Base-by-base conservation (phyloP, 2,329 filamentous ascomycete species). In the Plenodomus lindquistii region DNA sequence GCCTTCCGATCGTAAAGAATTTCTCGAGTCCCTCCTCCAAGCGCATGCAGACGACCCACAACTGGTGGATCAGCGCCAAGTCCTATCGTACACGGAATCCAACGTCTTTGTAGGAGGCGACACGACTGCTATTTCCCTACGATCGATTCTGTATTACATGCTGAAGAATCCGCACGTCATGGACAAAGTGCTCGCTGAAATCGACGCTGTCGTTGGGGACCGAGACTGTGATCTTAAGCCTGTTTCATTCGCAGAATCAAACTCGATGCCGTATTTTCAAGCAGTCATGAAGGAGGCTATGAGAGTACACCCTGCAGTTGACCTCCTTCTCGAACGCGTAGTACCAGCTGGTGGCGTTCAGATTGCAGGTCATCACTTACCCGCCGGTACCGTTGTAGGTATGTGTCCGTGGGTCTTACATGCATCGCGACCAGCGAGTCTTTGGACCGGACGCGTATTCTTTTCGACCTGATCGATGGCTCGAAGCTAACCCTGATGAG, bases 71-170 rank as follows among this genome's bases (percentile, higher is more conserved):
- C n/a, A n/a, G n/a, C n/a, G n/a, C n/a, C n/a, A n/a, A n/a, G n/a
- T n/a, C n/a, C n/a, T n/a, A n/a, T n/a, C n/a, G n/a, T n/a, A n/a
- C n/a, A n/a, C n/a, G n/a, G n/a, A n/a, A n/a, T n/a, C n/a, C 40
- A 77, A 75, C 44, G 57, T 76, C n/a, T 57, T 52, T n/a, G 71
- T 69, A 4, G 72, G 68, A 3, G 65, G 55, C 4, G 73, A 70
- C 51, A 81, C 80, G 0, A 81, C 79, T 0, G 72, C 76, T 1
- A 76, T 79, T 36, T 75, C 71, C 5, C 69, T 82, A 1, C 73
- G 71, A 0, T 65, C 73, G 2, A 70, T 79, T 6, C 55, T 81
- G 17, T 81, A 79, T 52, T 50, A 77, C 52, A 61, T 81, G 13
- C 21, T 19, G 9, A 11, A 8, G 52, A 54, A 18, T 13, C 1